Evolutionary conservation across 352 stramenopile genomes (phyloP).

Genomic region (Globisporangium echinulatum): DNA sequence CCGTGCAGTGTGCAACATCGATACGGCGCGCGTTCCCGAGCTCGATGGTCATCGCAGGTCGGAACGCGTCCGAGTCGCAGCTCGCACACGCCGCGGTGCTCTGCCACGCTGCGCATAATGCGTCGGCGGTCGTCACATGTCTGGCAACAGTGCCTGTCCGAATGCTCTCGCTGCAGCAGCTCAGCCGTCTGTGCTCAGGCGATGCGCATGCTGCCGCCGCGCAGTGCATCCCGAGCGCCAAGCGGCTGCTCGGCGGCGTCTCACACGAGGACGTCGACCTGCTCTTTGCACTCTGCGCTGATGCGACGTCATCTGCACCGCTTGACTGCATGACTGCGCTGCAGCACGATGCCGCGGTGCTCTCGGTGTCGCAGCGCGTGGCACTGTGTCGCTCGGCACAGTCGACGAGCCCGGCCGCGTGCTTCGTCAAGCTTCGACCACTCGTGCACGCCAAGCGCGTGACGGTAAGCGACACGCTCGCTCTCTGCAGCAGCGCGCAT

Average conservation of each 20-base stretch:
- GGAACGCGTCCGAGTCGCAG: not conserved
- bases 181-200: conserved; percentile 18
- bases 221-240: conserved; percentile 6
- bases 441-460: conserved; percentile 22
- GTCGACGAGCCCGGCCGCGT: conserved; percentile 19
- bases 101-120: conserved; percentile 21
- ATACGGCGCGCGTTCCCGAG: conserved; percentile 5
- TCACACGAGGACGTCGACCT: conserved; percentile 1
- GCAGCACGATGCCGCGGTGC: conserved; percentile 15
- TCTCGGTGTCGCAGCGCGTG: conserved; percentile 18
- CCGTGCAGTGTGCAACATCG: conserved; percentile 30
- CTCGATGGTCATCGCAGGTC: not conserved
- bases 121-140: conserved; percentile 19
- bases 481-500: conserved; percentile 17
- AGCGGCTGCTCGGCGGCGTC: conserved; percentile 9
- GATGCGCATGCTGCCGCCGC: conserved; percentile 6
- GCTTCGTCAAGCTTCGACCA: conserved; percentile 20
- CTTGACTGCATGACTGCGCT: conserved; percentile 26
- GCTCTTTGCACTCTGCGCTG: conserved; percentile 23
- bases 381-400: conserved; percentile 20
- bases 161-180: conserved; percentile 16
- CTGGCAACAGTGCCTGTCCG: conserved; percentile 17
- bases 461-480: conserved; percentile 16
- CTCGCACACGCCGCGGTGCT: conserved; percentile 15
- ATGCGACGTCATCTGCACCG: conserved; percentile 21